These are phyloP conservation scores for Eimeria sp. DNA, from an alignment of 169 alveolate species.

Conservation along the genomic window DNA sequence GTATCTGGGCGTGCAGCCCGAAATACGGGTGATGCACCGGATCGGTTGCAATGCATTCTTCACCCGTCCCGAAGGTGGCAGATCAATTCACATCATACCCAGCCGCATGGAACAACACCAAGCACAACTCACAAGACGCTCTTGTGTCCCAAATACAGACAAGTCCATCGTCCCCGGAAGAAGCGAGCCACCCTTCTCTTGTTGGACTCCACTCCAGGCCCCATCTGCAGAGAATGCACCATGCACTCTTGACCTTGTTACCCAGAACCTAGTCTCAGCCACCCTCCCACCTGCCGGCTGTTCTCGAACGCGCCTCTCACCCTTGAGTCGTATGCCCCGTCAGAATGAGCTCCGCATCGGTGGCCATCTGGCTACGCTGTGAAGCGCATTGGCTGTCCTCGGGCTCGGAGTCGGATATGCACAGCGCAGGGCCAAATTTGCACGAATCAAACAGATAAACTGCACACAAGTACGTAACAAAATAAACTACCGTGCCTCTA, in stretches of 20 bases:
- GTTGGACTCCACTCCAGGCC: constrained; percentile 83
- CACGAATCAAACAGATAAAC: constrained; percentile 78
- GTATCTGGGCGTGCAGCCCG: not conserved
- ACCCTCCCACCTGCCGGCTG: not conserved
- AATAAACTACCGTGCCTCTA: not conserved
- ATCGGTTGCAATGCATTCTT: not conserved
- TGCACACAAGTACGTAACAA: not conserved
- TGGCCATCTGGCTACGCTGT: constrained; percentile 61
- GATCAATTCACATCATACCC: not conserved
- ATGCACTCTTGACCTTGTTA: not conserved
- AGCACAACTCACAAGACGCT: constrained; percentile 52
- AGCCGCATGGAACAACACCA: not conserved
- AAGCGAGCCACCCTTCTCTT: constrained; percentile 80
- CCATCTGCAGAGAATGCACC: constrained; percentile 88
- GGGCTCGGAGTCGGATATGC: constrained; percentile 30
- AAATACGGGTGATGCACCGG: not conserved
- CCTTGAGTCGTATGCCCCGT: constrained; percentile 77
- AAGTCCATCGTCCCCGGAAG: constrained; percentile 84
- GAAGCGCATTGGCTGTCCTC: constrained; percentile 23
- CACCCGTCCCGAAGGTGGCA: not conserved
- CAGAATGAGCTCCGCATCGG: constrained; percentile 73
- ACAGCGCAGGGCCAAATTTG: constrained; percentile 69
- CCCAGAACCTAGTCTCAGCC: not conserved
- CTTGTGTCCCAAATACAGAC: constrained; percentile 82
- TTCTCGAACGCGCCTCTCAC: constrained; percentile 36